These are phyloP conservation scores for Metschnikowia similis DNA, from an alignment of 805 yeast species.

Conservation along the genomic window DNA sequence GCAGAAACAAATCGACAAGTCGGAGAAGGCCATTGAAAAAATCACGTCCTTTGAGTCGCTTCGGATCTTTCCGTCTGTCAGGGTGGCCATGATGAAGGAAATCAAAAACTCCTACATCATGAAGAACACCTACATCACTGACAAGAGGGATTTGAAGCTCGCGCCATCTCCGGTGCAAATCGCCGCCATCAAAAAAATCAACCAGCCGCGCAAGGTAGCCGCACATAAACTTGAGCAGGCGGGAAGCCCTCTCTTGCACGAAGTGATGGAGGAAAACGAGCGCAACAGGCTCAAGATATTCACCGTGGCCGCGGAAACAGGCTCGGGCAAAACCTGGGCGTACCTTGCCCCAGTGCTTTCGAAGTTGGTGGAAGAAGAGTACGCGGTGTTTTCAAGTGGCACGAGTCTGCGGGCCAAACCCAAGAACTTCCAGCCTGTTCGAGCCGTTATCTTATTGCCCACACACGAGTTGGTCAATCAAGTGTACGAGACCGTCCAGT, in stretches of 20 bases:
- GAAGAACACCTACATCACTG: constrained; percentile 28
- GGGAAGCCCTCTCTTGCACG: constrained; percentile 24
- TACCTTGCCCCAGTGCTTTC: constrained; percentile 75
- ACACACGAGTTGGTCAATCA: constrained; percentile 87
- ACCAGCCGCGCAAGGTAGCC: constrained; percentile 37
- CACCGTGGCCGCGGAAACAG: constrained; percentile 93
- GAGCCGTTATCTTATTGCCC: constrained; percentile 79
- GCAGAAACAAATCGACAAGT: constrained; percentile 15
- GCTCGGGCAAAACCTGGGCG: constrained; percentile 95
- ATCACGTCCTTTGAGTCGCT: constrained; percentile 64
- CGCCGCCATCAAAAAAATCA: constrained; percentile 59
- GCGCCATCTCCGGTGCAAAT: constrained; percentile 80
- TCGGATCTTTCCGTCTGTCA: constrained; percentile 60
- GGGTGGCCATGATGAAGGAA: constrained; percentile 55
- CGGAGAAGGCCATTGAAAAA: constrained; percentile 32
- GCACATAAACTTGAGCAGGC: constrained; percentile 23
- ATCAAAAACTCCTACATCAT: constrained; percentile 39
- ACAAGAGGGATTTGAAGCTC: constrained; percentile 30
- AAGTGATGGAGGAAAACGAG: constrained; percentile 28
- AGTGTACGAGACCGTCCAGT: constrained; percentile 47
- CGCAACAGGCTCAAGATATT: constrained; percentile 47
- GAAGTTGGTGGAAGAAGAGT: constrained; percentile 57
- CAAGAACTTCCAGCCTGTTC: constrained; percentile 36
- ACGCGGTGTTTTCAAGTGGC: constrained; percentile 20
- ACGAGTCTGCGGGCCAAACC: constrained; percentile 20